Conservation (phyloP, 345 rosid genomes). For the Populus deltoides region DNA sequence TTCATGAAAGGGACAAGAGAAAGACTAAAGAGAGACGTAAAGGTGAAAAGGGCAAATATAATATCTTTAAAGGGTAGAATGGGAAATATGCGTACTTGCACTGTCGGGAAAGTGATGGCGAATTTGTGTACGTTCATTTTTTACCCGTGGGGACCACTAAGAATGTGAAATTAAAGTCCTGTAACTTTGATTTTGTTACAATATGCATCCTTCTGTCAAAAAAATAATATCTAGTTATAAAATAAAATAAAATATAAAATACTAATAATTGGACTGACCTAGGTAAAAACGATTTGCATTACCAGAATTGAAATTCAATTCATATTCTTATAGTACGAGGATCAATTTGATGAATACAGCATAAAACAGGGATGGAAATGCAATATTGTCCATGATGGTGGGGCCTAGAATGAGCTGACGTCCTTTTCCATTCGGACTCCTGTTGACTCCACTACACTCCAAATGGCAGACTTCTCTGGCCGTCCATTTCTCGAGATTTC, state of each 20-base stretch:
- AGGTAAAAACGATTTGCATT: neutral
- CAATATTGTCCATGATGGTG: neutral
- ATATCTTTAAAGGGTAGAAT: neutral
- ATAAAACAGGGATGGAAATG: neutral
- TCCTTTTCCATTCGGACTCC: neutral
- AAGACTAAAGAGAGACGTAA: neutral
- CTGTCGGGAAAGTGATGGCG: neutral
- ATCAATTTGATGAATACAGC: neutral
- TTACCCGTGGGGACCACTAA: neutral
- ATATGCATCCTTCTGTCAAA: neutral
- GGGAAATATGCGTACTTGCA: neutral
- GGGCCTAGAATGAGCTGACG: neutral
- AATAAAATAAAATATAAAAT: no score
- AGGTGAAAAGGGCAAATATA: neutral
- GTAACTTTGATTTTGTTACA: neutral
- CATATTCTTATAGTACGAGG: neutral
- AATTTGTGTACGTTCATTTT: neutral
- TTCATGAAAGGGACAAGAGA: neutral
- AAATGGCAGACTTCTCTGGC: neutral
- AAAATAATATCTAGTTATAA: no score
- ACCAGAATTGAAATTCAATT: neutral
- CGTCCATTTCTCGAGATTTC: neutral
- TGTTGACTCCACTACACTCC: neutral
- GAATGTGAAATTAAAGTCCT: neutral
- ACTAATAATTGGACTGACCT: neutral